phyloP scores from a whole-genome alignment of 345 rosid species.

The Erysimum cheiranthoides region DNA sequence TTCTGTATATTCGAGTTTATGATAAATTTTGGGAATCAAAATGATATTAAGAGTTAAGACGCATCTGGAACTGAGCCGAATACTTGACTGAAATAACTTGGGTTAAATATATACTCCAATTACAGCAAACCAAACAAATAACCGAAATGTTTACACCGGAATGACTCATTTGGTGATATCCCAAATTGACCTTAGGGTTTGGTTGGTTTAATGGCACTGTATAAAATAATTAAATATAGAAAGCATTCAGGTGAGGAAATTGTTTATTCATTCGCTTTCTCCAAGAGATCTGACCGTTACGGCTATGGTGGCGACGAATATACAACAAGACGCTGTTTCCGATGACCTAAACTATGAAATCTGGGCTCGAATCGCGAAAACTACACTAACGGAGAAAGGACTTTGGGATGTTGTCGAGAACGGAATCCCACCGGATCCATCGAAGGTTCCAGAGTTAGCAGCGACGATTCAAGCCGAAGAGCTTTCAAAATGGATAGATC shows the following conservation, averaged over 20 bases:
- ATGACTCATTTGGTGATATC: background rate
- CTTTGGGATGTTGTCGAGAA: conserved; percentile 28
- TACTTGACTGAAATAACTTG: background rate
- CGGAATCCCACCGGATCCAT: conserved; percentile 24
- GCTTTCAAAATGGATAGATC: conserved; percentile 13
- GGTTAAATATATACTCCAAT: background rate
- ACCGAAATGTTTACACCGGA: background rate
- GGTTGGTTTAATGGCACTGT: background rate
- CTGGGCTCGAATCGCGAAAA: conserved; percentile 16
- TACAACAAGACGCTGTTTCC: background rate
- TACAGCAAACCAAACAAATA: conserved; percentile 4
- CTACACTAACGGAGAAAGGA: background rate
- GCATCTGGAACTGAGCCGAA: background rate
- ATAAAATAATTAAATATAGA: background rate
- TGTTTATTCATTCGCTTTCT: conserved; percentile 7
- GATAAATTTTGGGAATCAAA: too few species aligned
- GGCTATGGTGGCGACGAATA: conserved; percentile 1
- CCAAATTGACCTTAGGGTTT: background rate
- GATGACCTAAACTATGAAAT: background rate
- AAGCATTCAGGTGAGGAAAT: background rate
- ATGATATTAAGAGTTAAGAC: background rate
- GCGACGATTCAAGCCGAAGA: conserved; percentile 7
- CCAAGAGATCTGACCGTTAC: conserved; percentile 2
- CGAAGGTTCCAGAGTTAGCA: conserved; percentile 11
- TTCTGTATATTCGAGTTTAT: background rate